A percentile compares a stretch with the other conserved stretches of the same genome.
These are phyloP conservation scores for Halophytophthora polymorphica DNA, from an alignment of 352 stramenopile species.

Conservation along the genomic window DNA sequence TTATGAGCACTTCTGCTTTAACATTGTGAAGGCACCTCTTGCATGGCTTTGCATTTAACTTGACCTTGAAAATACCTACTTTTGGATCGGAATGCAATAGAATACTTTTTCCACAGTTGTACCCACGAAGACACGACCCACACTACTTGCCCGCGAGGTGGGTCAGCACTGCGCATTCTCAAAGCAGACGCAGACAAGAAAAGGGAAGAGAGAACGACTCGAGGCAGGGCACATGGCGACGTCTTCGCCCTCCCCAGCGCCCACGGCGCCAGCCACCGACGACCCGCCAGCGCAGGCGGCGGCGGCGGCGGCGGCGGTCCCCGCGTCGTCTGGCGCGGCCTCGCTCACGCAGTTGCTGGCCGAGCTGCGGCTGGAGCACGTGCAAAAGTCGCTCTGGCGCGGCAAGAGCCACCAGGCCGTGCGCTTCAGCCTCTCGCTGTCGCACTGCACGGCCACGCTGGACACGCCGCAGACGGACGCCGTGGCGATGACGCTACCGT, in stretches of 20 bases:
- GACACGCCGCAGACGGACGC: conserved; percentile 2
- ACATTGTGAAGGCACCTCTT: too few relatives aligned
- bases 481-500: conserved; percentile 25
- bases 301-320: too few relatives aligned
- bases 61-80: too few relatives aligned
- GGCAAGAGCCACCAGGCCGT: conserved; percentile 19
- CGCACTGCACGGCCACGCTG: conserved; percentile 13
- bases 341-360: conserved; percentile 13
- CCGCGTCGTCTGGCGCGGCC: neutral
- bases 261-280: neutral
- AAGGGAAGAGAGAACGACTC: neutral
- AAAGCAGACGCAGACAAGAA: neutral
- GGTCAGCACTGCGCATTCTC: too few relatives aligned
- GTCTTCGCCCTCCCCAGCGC: neutral
- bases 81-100: too few relatives aligned
- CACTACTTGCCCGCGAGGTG: too few relatives aligned
- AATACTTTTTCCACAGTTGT: too few relatives aligned
- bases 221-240: neutral
- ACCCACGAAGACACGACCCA: too few relatives aligned
- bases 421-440: conserved; percentile 22
- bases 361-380: conserved; percentile 32
- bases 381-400: conserved; percentile 23
- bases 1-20: too few relatives aligned
- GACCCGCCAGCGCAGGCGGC: too few relatives aligned
- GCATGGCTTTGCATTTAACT: too few relatives aligned